A percentile compares a stretch with the other conserved stretches of the same genome.
phyloP scores from a whole-genome alignment of 2,329 filamentous ascomycete species.

The Penicillium occitanis region DNA sequence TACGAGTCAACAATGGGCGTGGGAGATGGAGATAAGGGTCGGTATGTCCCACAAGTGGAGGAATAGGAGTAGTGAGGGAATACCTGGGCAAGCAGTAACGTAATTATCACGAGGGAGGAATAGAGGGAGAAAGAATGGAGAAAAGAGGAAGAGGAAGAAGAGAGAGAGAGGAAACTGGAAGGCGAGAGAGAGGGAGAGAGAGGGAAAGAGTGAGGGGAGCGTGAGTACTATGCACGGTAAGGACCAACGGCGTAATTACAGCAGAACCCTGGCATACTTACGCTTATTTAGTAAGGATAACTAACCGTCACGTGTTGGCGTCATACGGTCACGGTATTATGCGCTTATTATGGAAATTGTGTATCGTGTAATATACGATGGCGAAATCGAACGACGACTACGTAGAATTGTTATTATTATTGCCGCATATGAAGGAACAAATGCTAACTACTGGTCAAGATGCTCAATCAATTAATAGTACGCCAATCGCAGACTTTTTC shows the following conservation, averaged over 20 bases:
- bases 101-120: not conserved
- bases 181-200: not conserved
- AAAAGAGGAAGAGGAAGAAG: not conserved
- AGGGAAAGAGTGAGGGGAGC: conserved; percentile 9
- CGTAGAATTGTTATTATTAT: not conserved
- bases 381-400: not conserved
- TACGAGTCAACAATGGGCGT: conserved; percentile 19
- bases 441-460: not conserved
- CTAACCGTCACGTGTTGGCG: conserved; percentile 37
- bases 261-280: not conserved
- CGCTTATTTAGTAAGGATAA: not conserved
- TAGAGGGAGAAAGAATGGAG: not conserved
- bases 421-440: not conserved
- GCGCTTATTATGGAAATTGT: not conserved
- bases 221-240: conserved; percentile 21
- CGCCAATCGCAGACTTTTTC: not conserved
- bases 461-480: not conserved
- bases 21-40: conserved; percentile 6
- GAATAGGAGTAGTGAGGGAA: not conserved
- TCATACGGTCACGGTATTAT: conserved; percentile 26
- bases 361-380: not conserved
- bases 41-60: conserved; percentile 1
- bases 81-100: not conserved
- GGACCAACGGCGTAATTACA: conserved; percentile 27
- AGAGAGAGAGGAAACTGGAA: not conserved